A percentile compares a stretch with the other conserved stretches of the same genome.
phyloP scores from a whole-genome alignment of 345 rosid genomes.

The Odontarrhena argentea region DNA sequence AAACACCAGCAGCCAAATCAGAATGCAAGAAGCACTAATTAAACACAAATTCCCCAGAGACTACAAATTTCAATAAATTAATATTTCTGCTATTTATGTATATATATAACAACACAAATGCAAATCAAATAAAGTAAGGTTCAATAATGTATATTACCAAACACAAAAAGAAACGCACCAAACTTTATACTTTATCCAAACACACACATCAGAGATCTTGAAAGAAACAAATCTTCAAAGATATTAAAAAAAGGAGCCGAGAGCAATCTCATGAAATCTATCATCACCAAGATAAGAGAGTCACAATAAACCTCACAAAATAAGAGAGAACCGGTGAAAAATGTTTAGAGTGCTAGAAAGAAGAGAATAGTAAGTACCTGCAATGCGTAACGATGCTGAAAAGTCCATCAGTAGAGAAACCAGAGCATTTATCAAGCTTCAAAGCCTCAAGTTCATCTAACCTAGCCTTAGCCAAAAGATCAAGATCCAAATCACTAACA shows the following conservation, averaged over 20 bases:
- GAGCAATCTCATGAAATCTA: not conserved
- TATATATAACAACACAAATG: not conserved
- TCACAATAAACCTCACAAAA: not conserved
- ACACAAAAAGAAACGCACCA: not conserved
- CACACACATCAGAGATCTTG: not conserved
- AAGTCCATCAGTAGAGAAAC: constrained; percentile 86
- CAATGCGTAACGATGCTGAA: constrained; percentile 63
- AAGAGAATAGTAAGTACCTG: constrained; percentile 50
- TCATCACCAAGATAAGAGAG: not conserved
- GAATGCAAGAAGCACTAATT: constrained; percentile 7
- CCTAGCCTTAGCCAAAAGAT: constrained; percentile 51
- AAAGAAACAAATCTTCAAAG: not conserved
- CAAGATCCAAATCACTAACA: constrained; percentile 78
- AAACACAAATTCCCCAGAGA: constrained; percentile 20
- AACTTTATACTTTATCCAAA: constrained; percentile 11
- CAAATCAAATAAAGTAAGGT: not conserved
- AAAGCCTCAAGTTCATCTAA: constrained; percentile 54
- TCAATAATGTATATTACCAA: not conserved
- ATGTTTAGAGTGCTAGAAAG: not conserved
- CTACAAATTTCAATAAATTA: not conserved
- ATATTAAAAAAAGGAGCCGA: not conserved
- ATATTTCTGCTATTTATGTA: not conserved
- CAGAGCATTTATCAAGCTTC: constrained; percentile 90
- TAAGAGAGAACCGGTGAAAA: not conserved
- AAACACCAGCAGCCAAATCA: not conserved